Evolutionary conservation across 2,329 filamentous ascomycete species (phyloP), one percentile per base, ranked within the genome.

Genomic region (Fusarium sp.): DNA sequence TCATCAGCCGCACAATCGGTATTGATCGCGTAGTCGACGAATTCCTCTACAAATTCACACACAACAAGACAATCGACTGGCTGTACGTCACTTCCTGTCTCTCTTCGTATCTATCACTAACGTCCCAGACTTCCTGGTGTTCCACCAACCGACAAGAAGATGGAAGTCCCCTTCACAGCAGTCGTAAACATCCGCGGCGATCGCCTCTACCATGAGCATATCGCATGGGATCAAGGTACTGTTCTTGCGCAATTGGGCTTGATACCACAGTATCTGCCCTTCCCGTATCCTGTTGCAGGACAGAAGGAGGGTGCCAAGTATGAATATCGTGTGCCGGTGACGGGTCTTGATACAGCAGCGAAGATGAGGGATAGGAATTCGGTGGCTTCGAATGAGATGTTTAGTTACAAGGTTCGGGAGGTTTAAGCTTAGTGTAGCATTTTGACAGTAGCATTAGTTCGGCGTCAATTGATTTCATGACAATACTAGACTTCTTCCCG

Each of bases 21-120:
- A 87, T 91, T 1, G 92, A 95, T 75, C 86, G 92, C 0, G 86
- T 95, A 0, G 87, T 93, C 5, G 91, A 93, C 70, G 91, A 93
- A 77, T 93, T 93, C 70, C 84, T 92, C 24, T 89, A 89, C 78
- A 87, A 84, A 28, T 88, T 91, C 58, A 92, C 90, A 0, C 91
- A 93, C 73, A 85, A 88, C 62, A 85, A 81, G 22, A 83, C 86
- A n/a, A 83, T 93, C 5, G 90, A 92, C 77, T 93, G 91, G 91
- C 83, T 94, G 90, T 92, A 80, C 33, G 33, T 33, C 13, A 33
- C 31, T 33, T 33, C 5, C 31, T 33, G 31, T 15, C 31, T 6
- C 31, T 33, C 31, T 33, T 15, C 13, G 31, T 33, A 15, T 15
- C 31, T 14, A 12, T 33, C 31, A 6, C 41, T 66, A 13, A 50